Evolutionary conservation across 2,329 filamentous ascomycete species (phyloP), one percentile per base, ranked within the genome.

Genomic region (Drechslerella dactyloides): DNA sequence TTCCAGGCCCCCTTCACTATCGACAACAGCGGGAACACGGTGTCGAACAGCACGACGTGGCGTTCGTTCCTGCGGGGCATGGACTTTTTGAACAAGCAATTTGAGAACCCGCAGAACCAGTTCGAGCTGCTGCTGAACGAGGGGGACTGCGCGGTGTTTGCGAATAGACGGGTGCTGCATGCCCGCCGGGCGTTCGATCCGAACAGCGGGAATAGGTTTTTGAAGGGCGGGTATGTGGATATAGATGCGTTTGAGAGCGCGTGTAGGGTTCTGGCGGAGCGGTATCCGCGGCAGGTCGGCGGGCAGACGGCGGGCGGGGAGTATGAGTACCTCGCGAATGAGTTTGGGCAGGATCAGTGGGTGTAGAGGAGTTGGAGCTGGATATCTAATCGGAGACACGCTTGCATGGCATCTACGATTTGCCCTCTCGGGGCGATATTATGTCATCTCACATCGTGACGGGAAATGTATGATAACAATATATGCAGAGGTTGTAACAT

Each of bases 131-230:
- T 89, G 79, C 82, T 97, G 79, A 82, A 86, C 60, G 87, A 90
- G 2, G 94, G 93, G 1, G 90, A 96, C 77, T 96, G 91, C 78
- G 92, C 93, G 11, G 84, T 99, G n/a, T 97, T 99, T 78, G 89
- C 96, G 78, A 97, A 97, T 78, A 81, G 87, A 69, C 84, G 93
- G 17, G 83, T 96, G n/a, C 80, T 96, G 77, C 94, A 97, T 81
- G 93, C 92, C 0, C 83, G 94, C 2, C 84, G 83, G 15, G 85
- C 87, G 30, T 97, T 97, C 79, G 87, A 93, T 78, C 80, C 83
- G 0, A 80, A 80, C 0, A 83, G 84, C 5, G 90, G 90, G 0
- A 84, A 87, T 73, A 83, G 93, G 58, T 96, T 91, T 90, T 80
- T 97, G 61, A 90, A 90, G 75, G 94, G 94, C 2, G 85, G 90